Base-by-base conservation (phyloP, 2,329 filamentous ascomycete species). In the Lecanosticta acicola region DNA sequence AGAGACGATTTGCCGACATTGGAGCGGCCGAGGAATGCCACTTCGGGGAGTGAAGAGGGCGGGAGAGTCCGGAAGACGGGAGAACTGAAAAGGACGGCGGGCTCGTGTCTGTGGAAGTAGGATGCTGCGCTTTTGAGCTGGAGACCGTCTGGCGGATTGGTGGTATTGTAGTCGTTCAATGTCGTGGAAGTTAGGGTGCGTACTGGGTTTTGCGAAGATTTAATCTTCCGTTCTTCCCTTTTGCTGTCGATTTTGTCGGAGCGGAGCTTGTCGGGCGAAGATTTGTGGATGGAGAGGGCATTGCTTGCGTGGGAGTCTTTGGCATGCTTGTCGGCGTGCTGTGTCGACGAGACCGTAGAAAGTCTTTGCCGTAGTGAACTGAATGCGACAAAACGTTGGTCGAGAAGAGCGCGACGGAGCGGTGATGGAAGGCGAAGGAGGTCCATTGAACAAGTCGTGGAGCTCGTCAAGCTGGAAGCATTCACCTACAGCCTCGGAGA, bases 1-100 rank as follows among this genome's bases (percentile, higher is more conserved):
- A 87, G 60, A 1, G 74, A 78, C 43, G 76, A 80, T 66, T 87
- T 87, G 43, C 83, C 83, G 4, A 84, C 83, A 58, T 87, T 87
- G 32, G 77, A 81, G 38, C 83, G 75, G 14, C 83, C 83, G 3
- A 87, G 71, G 59, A 87, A 84, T 33, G 77, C 78, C 11, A 84
- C 74, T 68, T 84, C 79, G 1, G 80, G 79, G 21, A 76, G 67
- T 1, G 71, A 60, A 1, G 71, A 73, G 45, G 70, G 67, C 5
- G 79, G 76, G 48, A 83, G 77, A 3, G 70, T 68, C 54, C 77
- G 78, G 66, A 86, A 86, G 47, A 77, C 72, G 13, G 72, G 70
- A 4, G 76, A 73, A 2, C 76, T 79, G 72, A 77, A 83, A 45
- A 84, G 69, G 52, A 81, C 74, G n/a, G 66, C 61, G 4, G 74